phyloP scores from a whole-genome alignment of 306 rosid genomes.

The Trifolium repens region DNA sequence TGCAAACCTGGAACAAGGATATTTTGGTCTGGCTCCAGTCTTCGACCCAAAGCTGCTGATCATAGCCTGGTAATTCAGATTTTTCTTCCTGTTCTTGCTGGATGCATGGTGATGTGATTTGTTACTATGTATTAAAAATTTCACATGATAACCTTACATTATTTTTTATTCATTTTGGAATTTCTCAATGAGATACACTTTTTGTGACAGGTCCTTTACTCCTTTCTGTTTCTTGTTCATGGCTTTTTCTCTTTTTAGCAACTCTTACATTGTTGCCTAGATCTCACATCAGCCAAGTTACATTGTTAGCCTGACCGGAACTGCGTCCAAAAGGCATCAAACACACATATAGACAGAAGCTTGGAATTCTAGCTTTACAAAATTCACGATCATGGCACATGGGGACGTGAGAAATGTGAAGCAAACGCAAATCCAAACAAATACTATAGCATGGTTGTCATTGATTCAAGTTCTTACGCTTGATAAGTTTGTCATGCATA shows the following conservation, averaged over 20 bases:
- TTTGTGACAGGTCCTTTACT: not conserved
- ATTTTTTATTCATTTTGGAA: not conserved
- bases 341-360: not conserved
- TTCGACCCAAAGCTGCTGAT: slow-evolving; percentile 90
- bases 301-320: not conserved
- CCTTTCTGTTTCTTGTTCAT: not conserved
- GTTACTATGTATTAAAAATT: not conserved
- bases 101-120: not conserved
- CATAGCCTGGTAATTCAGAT: slow-evolving; percentile 78
- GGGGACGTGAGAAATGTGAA: not conserved
- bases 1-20: slow-evolving; percentile 57
- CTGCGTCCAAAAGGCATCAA: not conserved
- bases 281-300: not conserved
- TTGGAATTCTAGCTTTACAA: not conserved
- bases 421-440: not conserved
- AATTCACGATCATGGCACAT: not conserved
- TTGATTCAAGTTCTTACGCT: not conserved
- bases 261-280: not conserved
- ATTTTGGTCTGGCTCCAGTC: slow-evolving; percentile 97
- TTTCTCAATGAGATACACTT: not conserved
- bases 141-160: not conserved
- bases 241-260: not conserved
- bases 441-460: not conserved
- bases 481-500: not conserved
- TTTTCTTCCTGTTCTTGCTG: slow-evolving; percentile 30